Evolutionary conservation across 331 rosid species (phyloP), one percentile per base, ranked within the genome.

Genomic region (Malus hybrid): DNA sequence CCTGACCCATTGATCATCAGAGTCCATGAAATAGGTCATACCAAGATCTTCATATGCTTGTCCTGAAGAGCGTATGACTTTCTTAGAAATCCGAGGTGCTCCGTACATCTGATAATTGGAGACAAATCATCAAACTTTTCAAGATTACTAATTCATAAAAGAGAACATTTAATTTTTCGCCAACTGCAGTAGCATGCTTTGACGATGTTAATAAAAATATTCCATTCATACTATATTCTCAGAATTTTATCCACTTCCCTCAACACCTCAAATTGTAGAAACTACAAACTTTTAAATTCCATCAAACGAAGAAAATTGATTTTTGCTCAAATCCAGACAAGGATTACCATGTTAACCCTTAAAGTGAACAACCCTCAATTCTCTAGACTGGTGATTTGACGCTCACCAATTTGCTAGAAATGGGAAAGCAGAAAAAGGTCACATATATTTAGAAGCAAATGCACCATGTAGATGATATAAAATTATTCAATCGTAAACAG

Each of bases 21-120:
- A 69, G 15, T 90, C 93, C 78, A 39, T 76, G 71, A 65, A 89
- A 74, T 50, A 87, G 83, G 75, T 42, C 14, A 42, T 1, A 42
- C 0, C 1, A 42, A 42, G 14, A 3, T 42, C 29, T 0, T 87
- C 91, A 69, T 5, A 89, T 64, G 81, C 18, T 62, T 57, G 74
- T 74, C n/a, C 79, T 18, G 85, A 77, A 29, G 75, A n/a, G 11
- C 76, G 82, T n/a, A 3, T 65, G 5, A 76, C 84, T 1, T 83
- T 80, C 85, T 80, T 73, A 79, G 66, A 93, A 75, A 93, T 55
- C 70, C 96, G 93, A 63, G 97, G 98, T 46, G 89, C 93, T 19
- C 90, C 87, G 15, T 67, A 61, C 77, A 90, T 71, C 97, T 90
- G 29, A 48, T 65, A 63, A 56, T 69, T 52, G 57, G 29, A 69